phyloP scores from a whole-genome alignment of 2,329 filamentous ascomycete genomes.

The Fusarium mangiferae region DNA sequence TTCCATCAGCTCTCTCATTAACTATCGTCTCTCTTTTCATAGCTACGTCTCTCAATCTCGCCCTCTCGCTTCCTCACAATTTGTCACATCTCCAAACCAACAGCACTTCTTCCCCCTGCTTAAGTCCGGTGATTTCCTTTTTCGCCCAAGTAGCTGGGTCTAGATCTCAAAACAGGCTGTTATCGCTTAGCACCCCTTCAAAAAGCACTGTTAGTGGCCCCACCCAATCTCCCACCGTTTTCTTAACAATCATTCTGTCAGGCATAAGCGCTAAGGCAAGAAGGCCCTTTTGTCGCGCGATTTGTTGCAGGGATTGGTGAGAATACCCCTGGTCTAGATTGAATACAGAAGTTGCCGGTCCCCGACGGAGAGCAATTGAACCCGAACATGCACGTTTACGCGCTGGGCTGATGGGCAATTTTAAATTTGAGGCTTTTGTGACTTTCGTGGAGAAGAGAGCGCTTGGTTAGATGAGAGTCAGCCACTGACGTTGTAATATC shows the following conservation, averaged over 20 bases:
- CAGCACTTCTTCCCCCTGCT: not conserved
- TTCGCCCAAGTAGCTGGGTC: conserved; percentile 18
- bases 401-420: conserved; percentile 5
- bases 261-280: not conserved
- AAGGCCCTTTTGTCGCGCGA: conserved; percentile 27
- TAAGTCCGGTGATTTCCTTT: conserved; percentile 32
- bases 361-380: not conserved
- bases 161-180: conserved; percentile 21
- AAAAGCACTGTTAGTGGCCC: not conserved
- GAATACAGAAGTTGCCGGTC: conserved; percentile 22
- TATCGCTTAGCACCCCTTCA: not conserved
- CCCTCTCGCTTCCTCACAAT: not conserved
- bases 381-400: not conserved
- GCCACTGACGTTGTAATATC: conserved; percentile 8
- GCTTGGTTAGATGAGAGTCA: not conserved
- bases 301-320: not conserved
- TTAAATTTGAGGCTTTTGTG: conserved; percentile 1
- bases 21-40: no score
- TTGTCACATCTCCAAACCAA: not conserved
- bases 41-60: no score
- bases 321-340: conserved; percentile 20
- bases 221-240: rapidly evolving
- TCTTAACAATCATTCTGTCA: conserved; percentile 5
- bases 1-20: not conserved
- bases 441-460: not conserved